These are phyloP conservation scores for Pseudozyma thailandica DNA, from an alignment of 1,284 basidiomycete species.

Conservation along the genomic window DNA sequence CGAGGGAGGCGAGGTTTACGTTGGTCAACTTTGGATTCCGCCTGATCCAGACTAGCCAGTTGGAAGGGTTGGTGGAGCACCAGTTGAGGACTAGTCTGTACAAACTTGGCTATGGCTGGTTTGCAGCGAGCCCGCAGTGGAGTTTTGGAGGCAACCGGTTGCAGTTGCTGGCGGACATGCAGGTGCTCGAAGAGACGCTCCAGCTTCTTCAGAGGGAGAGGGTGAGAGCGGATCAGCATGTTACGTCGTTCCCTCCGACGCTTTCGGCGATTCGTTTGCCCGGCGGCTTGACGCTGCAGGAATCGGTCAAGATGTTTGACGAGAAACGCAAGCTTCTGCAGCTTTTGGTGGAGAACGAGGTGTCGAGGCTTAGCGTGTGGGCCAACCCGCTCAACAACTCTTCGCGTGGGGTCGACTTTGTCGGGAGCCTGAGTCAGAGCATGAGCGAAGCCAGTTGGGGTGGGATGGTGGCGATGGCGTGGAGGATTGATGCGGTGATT, in stretches of 20 bases:
- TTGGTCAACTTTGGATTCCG: slow-evolving; percentile 94
- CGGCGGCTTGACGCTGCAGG: slow-evolving; percentile 47
- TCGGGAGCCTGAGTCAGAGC: slow-evolving; percentile 68
- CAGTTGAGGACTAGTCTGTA: slow-evolving; percentile 82
- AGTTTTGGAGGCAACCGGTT: slow-evolving; percentile 90
- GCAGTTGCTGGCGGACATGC: slow-evolving; percentile 88
- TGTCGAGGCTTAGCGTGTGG: slow-evolving; percentile 88
- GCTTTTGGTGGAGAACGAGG: slow-evolving; percentile 88
- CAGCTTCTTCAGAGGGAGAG: slow-evolving; percentile 80
- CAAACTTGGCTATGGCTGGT: slow-evolving; percentile 87
- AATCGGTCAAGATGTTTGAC: slow-evolving; percentile 33
- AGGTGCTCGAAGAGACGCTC: slow-evolving; percentile 84
- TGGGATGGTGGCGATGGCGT: slow-evolving; percentile 77
- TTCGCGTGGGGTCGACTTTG: slow-evolving; percentile 71
- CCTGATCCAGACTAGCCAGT: slow-evolving; percentile 83
- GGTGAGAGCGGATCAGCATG: slow-evolving; percentile 71
- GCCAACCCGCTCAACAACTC: slow-evolving; percentile 82
- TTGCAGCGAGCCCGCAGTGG: slow-evolving; percentile 75
- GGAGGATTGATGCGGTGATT: slow-evolving; percentile 85
- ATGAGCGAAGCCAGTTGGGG: slow-evolving; percentile 76
- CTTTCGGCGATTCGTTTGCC: slow-evolving; percentile 45
- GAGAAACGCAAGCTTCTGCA: slow-evolving; percentile 71
- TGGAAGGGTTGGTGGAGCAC: slow-evolving; percentile 86
- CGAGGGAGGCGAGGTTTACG: slow-evolving; percentile 87
- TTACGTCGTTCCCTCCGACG: slow-evolving; percentile 53